Evolutionary conservation across 441 rosid species (phyloP).

Genomic region (Erodium chrysanthum): DNA sequence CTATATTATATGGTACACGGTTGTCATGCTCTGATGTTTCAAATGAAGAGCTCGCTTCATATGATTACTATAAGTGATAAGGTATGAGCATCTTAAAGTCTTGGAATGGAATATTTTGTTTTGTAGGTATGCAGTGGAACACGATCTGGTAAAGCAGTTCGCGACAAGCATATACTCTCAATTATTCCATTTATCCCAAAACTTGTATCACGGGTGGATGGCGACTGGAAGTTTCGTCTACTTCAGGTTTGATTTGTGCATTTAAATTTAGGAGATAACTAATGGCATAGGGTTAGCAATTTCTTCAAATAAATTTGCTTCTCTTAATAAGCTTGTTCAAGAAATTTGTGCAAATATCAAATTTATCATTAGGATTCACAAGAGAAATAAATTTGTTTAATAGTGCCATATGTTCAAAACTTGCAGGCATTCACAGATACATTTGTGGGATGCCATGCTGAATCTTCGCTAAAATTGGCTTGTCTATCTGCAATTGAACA

Average conservation of each 20-base stretch:
- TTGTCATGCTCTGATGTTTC: no score
- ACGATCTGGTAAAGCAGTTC: constrained; percentile 31
- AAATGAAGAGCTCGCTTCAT: background rate
- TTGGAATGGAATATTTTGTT: constrained; percentile 14
- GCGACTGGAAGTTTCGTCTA: constrained; percentile 47
- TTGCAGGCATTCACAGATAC: constrained; percentile 79
- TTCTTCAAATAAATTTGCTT: constrained; percentile 6
- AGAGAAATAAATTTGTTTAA: constrained; percentile 10
- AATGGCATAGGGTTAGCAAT: constrained; percentile 1
- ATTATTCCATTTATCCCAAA: constrained; percentile 61
- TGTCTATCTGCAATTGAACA: constrained; percentile 54
- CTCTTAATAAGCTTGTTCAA: constrained; percentile 8
- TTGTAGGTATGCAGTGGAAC: constrained; percentile 36
- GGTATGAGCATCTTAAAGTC: constrained; percentile 11
- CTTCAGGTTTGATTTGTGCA: constrained; percentile 50
- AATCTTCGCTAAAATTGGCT: constrained; percentile 50
- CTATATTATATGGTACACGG: background rate
- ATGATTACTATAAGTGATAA: background rate
- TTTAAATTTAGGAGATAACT: constrained; percentile 16
- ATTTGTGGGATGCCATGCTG: constrained; percentile 55
- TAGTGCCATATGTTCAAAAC: constrained; percentile 6
- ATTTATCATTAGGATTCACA: constrained; percentile 6
- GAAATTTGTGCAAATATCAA: background rate
- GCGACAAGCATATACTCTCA: constrained; percentile 39
- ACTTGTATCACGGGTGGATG: constrained; percentile 37